These are phyloP conservation scores for Penicillium flavigenum DNA, from an alignment of 495 filamentous ascomycete species.

Conservation along the genomic window DNA sequence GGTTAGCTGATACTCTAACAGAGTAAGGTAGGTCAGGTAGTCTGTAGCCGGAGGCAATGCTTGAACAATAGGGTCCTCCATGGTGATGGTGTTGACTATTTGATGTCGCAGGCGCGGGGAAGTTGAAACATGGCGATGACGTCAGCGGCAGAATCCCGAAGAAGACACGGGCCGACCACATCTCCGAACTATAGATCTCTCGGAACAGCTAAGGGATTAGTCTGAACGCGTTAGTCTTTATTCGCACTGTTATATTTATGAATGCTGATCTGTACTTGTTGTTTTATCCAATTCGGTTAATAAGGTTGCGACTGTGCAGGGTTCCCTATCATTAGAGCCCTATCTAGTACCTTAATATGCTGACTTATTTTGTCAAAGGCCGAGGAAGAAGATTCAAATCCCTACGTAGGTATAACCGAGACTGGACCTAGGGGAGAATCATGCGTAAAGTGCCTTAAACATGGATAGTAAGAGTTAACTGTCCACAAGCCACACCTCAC, in stretches of 20 bases:
- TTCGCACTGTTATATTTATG: not conserved
- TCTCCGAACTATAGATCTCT: slow-evolving; percentile 2
- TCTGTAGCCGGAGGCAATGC: slow-evolving; percentile 71
- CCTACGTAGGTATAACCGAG: no score
- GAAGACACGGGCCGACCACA: slow-evolving; percentile 7
- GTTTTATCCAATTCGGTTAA: not conserved
- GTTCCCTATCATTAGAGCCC: not conserved
- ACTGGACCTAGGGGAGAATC: no score
- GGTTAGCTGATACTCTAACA: slow-evolving; percentile 81
- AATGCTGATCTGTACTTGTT: not conserved
- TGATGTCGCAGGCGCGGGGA: slow-evolving; percentile 15
- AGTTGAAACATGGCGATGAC: slow-evolving; percentile 14
- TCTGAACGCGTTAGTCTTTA: not conserved
- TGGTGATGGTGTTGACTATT: slow-evolving; percentile 17
- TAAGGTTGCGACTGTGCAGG: not conserved
- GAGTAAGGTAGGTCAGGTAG: slow-evolving; percentile 82
- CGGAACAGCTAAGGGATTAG: not conserved
- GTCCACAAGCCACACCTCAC: no score
- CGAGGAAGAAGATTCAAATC: no score
- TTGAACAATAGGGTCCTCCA: slow-evolving; percentile 46
- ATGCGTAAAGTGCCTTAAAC: no score
- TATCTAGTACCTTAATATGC: not conserved
- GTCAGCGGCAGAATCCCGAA: slow-evolving; percentile 12
- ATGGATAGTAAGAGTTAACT: no score
- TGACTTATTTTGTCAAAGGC: no score